These are phyloP conservation scores for Tothia fuscella DNA, from an alignment of 2,329 filamentous ascomycete species.

Conservation along the genomic window DNA sequence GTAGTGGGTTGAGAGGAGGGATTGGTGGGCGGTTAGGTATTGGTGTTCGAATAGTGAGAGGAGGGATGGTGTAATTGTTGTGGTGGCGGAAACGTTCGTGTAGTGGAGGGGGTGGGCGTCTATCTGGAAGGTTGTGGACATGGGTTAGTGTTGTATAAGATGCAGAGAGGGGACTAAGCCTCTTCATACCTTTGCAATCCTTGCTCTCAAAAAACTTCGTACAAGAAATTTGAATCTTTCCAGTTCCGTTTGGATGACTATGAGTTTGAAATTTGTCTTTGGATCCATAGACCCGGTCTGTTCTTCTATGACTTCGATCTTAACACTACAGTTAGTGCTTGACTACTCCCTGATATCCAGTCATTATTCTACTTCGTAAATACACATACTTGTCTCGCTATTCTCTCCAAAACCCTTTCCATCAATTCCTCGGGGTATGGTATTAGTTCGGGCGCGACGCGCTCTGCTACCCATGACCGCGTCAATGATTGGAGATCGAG, in stretches of 20 bases:
- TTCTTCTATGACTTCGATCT: slow-evolving; percentile 39
- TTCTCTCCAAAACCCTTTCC: slow-evolving; percentile 60
- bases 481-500: slow-evolving; percentile 81
- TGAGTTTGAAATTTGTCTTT: slow-evolving; percentile 82
- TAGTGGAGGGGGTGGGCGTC: slow-evolving; percentile 68
- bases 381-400: slow-evolving; percentile 24
- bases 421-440: slow-evolving; percentile 67
- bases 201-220: slow-evolving; percentile 65
- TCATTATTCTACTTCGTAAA: background rate
- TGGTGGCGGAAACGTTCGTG: slow-evolving; percentile 27
- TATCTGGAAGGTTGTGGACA: slow-evolving; percentile 40
- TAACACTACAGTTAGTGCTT: slow-evolving; percentile 12
- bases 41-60: slow-evolving; percentile 67
- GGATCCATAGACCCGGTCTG: slow-evolving; percentile 78
- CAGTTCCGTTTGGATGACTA: slow-evolving; percentile 91
- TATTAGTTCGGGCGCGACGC: slow-evolving; percentile 79
- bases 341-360: background rate
- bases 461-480: slow-evolving; percentile 85
- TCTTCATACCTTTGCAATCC: slow-evolving; percentile 65
- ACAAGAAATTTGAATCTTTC: slow-evolving; percentile 89
- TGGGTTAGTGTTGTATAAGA: slow-evolving; percentile 22
- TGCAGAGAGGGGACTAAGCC: slow-evolving; percentile 10
- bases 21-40: slow-evolving; percentile 77
- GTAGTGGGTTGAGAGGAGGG: slow-evolving; percentile 75
- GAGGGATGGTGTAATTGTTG: slow-evolving; percentile 23